These are phyloP conservation scores for Boletus rubropictus DNA, from an alignment of 768 basidiomycete species.

Conservation along the genomic window DNA sequence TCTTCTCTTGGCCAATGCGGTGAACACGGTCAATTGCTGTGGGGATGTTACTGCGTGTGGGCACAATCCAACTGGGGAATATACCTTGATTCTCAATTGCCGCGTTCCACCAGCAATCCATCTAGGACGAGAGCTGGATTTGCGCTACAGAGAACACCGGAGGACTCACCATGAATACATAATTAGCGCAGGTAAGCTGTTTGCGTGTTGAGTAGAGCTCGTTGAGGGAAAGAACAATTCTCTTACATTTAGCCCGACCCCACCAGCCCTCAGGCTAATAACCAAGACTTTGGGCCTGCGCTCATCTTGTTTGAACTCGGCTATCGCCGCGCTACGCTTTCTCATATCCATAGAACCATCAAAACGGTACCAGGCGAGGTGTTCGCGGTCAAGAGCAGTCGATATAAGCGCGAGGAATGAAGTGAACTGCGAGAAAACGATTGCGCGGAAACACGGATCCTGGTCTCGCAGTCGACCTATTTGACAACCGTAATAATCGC, in stretches of 20 bases:
- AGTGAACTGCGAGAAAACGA: conserved; percentile 90
- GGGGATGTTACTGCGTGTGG: conserved; percentile 4
- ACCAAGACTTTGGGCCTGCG: conserved; percentile 71
- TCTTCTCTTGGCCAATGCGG: conserved; percentile 75
- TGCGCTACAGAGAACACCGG: too few species aligned
- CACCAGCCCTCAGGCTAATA: conserved; percentile 84
- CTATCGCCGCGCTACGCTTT: conserved; percentile 68
- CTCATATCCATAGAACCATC: conserved; percentile 91
- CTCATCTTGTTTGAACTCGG: conserved; percentile 67
- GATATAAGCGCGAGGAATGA: conserved; percentile 83
- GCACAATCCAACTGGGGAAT: background rate
- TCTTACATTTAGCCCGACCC: conserved; percentile 81
- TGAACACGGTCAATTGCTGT: conserved; percentile 85
- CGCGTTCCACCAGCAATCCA: conserved; percentile 93
- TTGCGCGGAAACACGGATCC: conserved; percentile 73
- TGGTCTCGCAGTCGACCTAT: conserved; percentile 59
- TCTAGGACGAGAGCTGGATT: conserved; percentile 38
- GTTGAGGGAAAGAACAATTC: background rate
- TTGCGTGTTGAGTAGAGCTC: background rate
- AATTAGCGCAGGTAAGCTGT: conserved; percentile 72
- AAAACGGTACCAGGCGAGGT: conserved; percentile 68
- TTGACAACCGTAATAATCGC: conserved; percentile 1
- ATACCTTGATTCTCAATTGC: conserved; percentile 76
- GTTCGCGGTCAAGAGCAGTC: conserved; percentile 60
- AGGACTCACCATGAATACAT: conserved; percentile 75